Evolutionary conservation across 805 yeast genomes (phyloP).

Genomic region (Candida endomychidarum): DNA sequence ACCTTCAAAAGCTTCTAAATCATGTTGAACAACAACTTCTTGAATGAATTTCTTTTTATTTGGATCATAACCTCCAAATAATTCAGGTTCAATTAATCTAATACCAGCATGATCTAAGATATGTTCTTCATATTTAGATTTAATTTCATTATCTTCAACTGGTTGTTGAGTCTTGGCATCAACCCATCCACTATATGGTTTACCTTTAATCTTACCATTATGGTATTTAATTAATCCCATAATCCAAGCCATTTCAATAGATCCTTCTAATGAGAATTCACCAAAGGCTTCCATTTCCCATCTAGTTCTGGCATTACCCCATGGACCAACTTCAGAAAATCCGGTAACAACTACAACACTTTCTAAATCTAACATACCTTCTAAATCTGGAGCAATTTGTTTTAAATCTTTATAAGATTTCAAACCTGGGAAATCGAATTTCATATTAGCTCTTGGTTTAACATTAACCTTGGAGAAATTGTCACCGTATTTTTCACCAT

Average conservation of each 20-base stretch:
- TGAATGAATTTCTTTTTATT: constrained; percentile 89
- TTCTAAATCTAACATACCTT: constrained; percentile 90
- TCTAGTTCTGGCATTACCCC: constrained; percentile 99
- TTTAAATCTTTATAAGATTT: constrained; percentile 75
- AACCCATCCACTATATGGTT: constrained; percentile 95
- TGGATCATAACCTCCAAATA: constrained; percentile 93
- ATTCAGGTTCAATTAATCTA: constrained; percentile 93
- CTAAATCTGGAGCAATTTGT: constrained; percentile 67
- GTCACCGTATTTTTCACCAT: constrained; percentile 85
- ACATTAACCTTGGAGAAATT: constrained; percentile 75
- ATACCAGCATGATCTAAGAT: constrained; percentile 95
- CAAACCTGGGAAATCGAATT: constrained; percentile 88
- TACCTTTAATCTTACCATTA: constrained; percentile 85
- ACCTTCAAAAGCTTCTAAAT: constrained; percentile 92
- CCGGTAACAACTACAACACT: constrained; percentile 94
- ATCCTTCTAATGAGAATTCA: constrained; percentile 94
- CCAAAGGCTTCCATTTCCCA: constrained; percentile 99
- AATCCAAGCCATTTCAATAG: constrained; percentile 99
- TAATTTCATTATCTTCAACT: constrained; percentile 92
- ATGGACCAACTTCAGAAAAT: constrained; percentile 97
- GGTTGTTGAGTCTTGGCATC: constrained; percentile 92
- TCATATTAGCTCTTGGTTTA: constrained; percentile 93
- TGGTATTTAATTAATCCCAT: constrained; percentile 97
- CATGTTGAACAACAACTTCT: constrained; percentile 96
- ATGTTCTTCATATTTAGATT: constrained; percentile 84